phyloP scores from a whole-genome alignment of 768 basidiomycete species.

The Tephrocybe sp. region DNA sequence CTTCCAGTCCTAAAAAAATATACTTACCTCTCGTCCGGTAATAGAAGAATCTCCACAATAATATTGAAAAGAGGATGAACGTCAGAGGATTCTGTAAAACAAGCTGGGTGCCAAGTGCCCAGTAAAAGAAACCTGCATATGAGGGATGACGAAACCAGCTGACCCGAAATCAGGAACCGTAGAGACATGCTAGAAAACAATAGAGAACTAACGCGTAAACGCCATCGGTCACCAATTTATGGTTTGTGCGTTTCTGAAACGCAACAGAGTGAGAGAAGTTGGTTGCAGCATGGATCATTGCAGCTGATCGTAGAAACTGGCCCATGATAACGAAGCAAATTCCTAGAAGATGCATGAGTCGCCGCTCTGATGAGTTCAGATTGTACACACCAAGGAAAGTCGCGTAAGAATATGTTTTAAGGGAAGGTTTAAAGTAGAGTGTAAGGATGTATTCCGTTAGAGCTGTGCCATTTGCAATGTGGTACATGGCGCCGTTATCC shows the following conservation, averaged over 20 bases:
- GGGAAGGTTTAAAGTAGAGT: constrained; percentile 61
- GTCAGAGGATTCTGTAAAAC: constrained; percentile 84
- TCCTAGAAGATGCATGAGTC: constrained; percentile 40
- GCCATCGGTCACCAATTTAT: constrained; percentile 83
- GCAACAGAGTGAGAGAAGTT: constrained; percentile 94
- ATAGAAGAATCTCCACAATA: constrained; percentile 89
- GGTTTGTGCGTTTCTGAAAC: constrained; percentile 65
- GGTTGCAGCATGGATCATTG: constrained; percentile 95
- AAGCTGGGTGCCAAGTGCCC: constrained; percentile 94
- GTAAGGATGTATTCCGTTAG: constrained; percentile 77
- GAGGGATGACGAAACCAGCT: constrained; percentile 94
- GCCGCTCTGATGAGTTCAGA: neutral
- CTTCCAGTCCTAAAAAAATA: neutral
- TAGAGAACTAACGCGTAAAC: constrained; percentile 70
- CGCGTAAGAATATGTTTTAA: constrained; percentile 58
- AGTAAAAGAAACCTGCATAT: constrained; percentile 96
- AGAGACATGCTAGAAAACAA: neutral
- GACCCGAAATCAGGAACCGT: constrained; percentile 1
- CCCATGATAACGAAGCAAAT: constrained; percentile 61
- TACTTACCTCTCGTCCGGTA: constrained; percentile 71
- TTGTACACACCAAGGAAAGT: constrained; percentile 51
- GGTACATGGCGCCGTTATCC: constrained; percentile 86
- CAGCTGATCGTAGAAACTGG: constrained; percentile 77
- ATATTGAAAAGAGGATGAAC: constrained; percentile 57
- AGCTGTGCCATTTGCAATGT: constrained; percentile 77